A percentile compares a stretch with the other conserved stretches of the same genome.
Conservation (phyloP, 371 early-diverging fungal genomes). For the Mucor mucedo region DNA sequence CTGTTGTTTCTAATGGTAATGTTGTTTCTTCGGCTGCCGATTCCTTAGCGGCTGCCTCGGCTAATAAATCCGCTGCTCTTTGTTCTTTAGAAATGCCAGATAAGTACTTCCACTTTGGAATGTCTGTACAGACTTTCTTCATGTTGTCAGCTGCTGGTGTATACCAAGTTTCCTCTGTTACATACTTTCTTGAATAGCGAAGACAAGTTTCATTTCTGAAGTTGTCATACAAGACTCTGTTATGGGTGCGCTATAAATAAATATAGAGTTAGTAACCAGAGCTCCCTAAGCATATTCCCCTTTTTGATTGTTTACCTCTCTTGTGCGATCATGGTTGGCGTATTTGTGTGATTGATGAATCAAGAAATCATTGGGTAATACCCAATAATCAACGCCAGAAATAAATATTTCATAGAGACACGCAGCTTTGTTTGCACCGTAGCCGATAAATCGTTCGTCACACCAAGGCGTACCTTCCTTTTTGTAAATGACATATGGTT, state of each 20-base stretch:
- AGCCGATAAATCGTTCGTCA: slow-evolving; percentile 67
- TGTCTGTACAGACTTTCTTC: slow-evolving; percentile 49
- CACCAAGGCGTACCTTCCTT: slow-evolving; percentile 62
- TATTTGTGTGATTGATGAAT: slow-evolving; percentile 67
- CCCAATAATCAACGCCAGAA: slow-evolving; percentile 61
- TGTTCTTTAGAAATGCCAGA: slow-evolving; percentile 34
- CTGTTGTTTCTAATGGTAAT: slow-evolving; percentile 4
- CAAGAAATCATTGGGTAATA: slow-evolving; percentile 60
- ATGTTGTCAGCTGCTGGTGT: slow-evolving; percentile 57
- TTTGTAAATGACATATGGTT: slow-evolving; percentile 60
- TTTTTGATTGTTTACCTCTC: slow-evolving; percentile 46
- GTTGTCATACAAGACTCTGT: slow-evolving; percentile 64
- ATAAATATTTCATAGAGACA: slow-evolving; percentile 65
- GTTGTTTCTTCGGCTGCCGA: neutral
- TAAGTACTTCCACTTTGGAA: slow-evolving; percentile 37
- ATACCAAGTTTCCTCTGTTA: slow-evolving; percentile 56
- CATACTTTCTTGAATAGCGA: slow-evolving; percentile 65
- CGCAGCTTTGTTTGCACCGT: slow-evolving; percentile 69
- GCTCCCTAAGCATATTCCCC: no score
- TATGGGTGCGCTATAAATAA: slow-evolving; percentile 57
- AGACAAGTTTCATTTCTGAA: slow-evolving; percentile 71
- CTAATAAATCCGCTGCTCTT: slow-evolving; percentile 14
- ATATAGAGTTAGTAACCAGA: neutral
- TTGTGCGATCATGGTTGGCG: slow-evolving; percentile 52
- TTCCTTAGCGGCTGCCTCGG: slow-evolving; percentile 17